These are phyloP conservation scores for Suhomyces bolitotheri DNA, from an alignment of 1,139 yeast species.

Conservation along the genomic window DNA sequence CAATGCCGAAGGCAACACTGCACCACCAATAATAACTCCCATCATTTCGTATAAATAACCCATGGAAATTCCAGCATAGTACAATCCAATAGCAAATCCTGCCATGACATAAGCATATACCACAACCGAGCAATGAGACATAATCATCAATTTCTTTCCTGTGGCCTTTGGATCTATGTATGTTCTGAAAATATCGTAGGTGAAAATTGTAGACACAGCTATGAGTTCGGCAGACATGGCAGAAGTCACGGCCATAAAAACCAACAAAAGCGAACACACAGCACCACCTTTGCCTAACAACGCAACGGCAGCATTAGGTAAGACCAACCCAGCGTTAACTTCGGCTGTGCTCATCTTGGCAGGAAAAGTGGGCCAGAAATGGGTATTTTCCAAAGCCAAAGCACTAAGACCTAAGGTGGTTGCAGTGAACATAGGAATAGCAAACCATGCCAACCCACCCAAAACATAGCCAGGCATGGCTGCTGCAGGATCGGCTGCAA, in stretches of 20 bases:
- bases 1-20: slow-evolving; percentile 74
- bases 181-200: slow-evolving; percentile 80
- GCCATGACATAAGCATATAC: slow-evolving; percentile 72
- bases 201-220: slow-evolving; percentile 80
- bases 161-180: slow-evolving; percentile 77
- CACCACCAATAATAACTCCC: slow-evolving; percentile 86
- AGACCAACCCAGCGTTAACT: slow-evolving; percentile 75
- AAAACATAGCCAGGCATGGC: slow-evolving; percentile 87
- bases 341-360: slow-evolving; percentile 61
- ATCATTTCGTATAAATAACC: slow-evolving; percentile 83
- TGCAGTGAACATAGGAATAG: slow-evolving; percentile 79
- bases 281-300: slow-evolving; percentile 87
- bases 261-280: slow-evolving; percentile 69
- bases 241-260: slow-evolving; percentile 81
- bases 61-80: slow-evolving; percentile 81
- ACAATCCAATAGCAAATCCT: slow-evolving; percentile 77
- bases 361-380: slow-evolving; percentile 79
- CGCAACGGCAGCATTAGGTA: slow-evolving; percentile 86
- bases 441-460: slow-evolving; percentile 93
- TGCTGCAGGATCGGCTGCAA: slow-evolving; percentile 81
- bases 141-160: slow-evolving; percentile 66
- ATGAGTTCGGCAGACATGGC: slow-evolving; percentile 87
- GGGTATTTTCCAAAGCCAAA: slow-evolving; percentile 64
- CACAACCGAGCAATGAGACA: slow-evolving; percentile 67
- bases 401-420: slow-evolving; percentile 86